phyloP scores from a whole-genome alignment of 78 protist genomes.

The Dictyostelium brefeldianum region DNA sequence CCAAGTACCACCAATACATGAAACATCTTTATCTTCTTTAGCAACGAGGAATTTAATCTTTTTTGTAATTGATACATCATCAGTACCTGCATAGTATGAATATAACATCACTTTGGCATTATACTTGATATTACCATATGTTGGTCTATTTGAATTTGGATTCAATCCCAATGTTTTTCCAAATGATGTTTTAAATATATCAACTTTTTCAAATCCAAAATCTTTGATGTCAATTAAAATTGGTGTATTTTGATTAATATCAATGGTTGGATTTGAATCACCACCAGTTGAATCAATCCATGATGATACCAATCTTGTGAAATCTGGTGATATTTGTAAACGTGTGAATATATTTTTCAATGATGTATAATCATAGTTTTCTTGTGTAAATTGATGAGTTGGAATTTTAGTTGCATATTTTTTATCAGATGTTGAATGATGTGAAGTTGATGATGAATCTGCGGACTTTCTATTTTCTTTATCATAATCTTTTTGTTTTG shows the following conservation, averaged over 20 bases:
- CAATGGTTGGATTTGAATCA: not conserved
- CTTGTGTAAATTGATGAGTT: constrained; percentile 16
- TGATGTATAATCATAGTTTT: constrained; percentile 26
- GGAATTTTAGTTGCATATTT: constrained; percentile 49
- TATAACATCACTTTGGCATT: constrained; percentile 68
- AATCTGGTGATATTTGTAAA: constrained; percentile 57
- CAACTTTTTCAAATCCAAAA: not conserved
- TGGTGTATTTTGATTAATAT: constrained; percentile 19
- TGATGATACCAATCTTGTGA: constrained; percentile 25
- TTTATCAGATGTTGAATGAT: constrained; percentile 4
- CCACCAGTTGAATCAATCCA: constrained; percentile 22
- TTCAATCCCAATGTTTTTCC: not conserved
- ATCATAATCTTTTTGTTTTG: not conserved
- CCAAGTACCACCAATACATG: constrained; percentile 68
- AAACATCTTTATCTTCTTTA: constrained; percentile 60
- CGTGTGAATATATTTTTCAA: constrained; percentile 30
- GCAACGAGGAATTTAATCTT: constrained; percentile 51
- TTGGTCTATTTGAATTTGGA: not conserved
- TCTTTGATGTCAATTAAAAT: constrained; percentile 42
- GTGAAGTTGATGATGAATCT: not conserved
- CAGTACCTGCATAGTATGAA: not conserved
- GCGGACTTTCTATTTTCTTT: not conserved
- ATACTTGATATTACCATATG: constrained; percentile 22
- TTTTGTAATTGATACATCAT: not conserved
- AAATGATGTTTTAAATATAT: constrained; percentile 17